Conservation (phyloP, 176 grass and related monocot species). For the Luzula sylvatica region DNA sequence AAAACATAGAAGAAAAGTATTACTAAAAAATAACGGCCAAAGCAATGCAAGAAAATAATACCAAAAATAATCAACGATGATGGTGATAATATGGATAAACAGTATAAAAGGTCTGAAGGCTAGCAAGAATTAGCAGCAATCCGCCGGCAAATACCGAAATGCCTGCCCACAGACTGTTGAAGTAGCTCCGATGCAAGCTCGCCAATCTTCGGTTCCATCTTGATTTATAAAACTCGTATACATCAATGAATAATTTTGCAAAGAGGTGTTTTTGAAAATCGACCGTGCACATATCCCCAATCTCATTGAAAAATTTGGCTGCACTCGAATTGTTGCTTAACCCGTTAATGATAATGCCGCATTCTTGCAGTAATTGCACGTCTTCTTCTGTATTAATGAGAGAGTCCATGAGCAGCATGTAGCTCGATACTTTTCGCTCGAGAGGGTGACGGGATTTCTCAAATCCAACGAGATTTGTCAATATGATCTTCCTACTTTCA, state of each 20-base stretch:
- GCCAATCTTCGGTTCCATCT: not conserved
- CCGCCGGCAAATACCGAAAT: not conserved
- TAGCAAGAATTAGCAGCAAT: not conserved
- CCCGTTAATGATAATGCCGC: not conserved
- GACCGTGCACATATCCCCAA: not conserved
- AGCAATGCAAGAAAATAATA: no score
- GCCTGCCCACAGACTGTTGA: not conserved
- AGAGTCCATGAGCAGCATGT: not conserved
- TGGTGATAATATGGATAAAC: no score
- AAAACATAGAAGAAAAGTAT: no score
- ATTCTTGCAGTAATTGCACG: not conserved
- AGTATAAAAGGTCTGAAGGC: slow-evolving; percentile 7
- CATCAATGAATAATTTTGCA: not conserved
- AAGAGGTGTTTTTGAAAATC: not conserved
- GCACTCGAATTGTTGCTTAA: not conserved
- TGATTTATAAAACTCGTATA: not conserved
- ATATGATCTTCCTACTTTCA: not conserved
- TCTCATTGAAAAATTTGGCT: slow-evolving; percentile 5
- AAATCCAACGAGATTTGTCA: slow-evolving; percentile 3
- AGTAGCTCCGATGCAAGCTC: slow-evolving; percentile 4
- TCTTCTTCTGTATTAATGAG: not conserved
- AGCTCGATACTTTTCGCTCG: not conserved
- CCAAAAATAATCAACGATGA: no score
- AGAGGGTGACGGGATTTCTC: not conserved
- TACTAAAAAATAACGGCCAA: no score